Evolutionary conservation across 345 rosid species (phyloP).

Genomic region (Hevea brasiliensis): DNA sequence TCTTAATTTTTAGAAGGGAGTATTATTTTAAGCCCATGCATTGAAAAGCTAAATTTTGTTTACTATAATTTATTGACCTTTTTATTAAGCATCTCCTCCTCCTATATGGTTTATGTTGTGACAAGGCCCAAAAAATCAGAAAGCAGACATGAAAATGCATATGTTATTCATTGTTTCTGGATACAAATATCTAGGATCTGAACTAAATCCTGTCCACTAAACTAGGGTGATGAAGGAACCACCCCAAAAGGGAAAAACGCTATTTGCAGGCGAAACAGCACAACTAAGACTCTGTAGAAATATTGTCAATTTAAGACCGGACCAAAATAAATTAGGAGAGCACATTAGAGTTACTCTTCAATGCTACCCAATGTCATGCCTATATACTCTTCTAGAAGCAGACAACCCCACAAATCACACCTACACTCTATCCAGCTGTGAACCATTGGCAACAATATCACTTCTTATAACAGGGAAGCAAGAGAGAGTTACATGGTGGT

Average conservation of each 20-base stretch:
- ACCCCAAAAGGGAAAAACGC: background rate
- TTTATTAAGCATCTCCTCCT: background rate
- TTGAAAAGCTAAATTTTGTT: background rate
- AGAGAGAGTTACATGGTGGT: background rate
- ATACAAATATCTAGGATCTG: background rate
- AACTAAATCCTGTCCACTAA: no score
- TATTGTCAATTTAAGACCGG: background rate
- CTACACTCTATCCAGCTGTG: background rate
- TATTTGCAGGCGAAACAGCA: background rate
- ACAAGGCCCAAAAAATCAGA: background rate
- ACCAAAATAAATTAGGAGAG: background rate
- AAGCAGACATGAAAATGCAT: background rate
- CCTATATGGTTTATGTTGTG: background rate
- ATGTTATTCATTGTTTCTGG: background rate
- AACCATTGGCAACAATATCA: background rate
- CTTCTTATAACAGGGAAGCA: background rate
- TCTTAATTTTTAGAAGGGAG: background rate
- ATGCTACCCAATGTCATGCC: background rate
- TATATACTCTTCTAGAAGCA: background rate
- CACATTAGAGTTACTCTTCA: background rate
- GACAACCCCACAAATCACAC: background rate
- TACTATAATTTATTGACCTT: background rate
- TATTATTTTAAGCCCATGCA: background rate
- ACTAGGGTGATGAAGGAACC: background rate
- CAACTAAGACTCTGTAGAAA: background rate